Percentiles rank a stretch among this genome's conserved stretches.
Evolutionary conservation across 768 basidiomycete genomes (phyloP).

Genomic region (Chlorophyllum brunneum): DNA sequence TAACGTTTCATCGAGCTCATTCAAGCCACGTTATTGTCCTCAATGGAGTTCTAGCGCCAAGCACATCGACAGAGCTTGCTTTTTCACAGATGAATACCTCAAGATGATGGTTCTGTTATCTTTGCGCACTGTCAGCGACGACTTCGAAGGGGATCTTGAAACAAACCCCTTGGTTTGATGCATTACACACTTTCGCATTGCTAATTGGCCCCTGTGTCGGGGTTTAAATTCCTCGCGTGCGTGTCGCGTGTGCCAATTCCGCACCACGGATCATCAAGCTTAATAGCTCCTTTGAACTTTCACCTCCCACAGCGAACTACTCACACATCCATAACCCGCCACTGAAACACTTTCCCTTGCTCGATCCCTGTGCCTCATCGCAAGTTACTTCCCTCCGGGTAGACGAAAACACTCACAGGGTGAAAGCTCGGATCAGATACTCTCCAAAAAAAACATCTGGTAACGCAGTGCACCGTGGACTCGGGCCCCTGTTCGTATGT

Average conservation of each 20-base stretch:
- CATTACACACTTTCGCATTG: background rate
- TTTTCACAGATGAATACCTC: background rate
- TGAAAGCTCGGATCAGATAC: conserved; percentile 1
- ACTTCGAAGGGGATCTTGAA: background rate
- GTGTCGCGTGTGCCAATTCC: background rate
- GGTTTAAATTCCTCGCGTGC: conserved; percentile 3
- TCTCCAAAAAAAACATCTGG: no score
- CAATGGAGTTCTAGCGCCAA: no score
- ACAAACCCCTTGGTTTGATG: background rate
- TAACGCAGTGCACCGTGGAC: background rate
- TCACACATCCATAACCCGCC: background rate
- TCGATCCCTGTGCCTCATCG: background rate
- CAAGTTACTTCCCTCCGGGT: background rate
- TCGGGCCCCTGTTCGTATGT: no score
- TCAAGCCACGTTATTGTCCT: no score
- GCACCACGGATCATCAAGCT: background rate
- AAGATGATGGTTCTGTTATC: background rate
- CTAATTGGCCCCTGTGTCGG: background rate
- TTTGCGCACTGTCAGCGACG: no score
- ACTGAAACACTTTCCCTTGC: background rate
- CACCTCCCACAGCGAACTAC: background rate
- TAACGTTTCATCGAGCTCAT: no score
- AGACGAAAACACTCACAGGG: background rate
- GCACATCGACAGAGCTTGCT: no score
- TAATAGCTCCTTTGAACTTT: background rate